These are phyloP conservation scores for Termitomyces sp. DNA, from an alignment of 768 basidiomycete species.

Conservation along the genomic window DNA sequence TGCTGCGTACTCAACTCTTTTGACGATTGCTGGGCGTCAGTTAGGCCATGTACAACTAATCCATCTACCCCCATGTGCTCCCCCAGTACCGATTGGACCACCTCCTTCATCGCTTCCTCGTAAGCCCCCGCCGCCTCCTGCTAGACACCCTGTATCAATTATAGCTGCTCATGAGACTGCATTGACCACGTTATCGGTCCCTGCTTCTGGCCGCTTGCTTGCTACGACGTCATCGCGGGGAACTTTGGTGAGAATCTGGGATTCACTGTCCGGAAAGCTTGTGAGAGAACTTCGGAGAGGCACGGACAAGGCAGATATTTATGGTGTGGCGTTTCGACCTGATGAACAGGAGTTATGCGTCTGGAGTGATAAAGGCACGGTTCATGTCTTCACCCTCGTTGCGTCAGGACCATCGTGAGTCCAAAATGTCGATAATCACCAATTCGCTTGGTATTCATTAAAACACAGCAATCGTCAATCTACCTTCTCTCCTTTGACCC, in stretches of 20 bases:
- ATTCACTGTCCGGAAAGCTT: slow-evolving; percentile 64
- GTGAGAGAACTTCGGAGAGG: slow-evolving; percentile 80
- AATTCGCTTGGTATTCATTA: neutral
- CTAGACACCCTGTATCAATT: slow-evolving; percentile 69
- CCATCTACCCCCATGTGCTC: slow-evolving; percentile 74
- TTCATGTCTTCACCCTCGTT: slow-evolving; percentile 80
- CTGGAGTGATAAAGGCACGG: slow-evolving; percentile 94
- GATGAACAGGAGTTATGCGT: slow-evolving; percentile 86
- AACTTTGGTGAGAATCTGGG: slow-evolving; percentile 87
- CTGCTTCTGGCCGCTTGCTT: slow-evolving; percentile 71
- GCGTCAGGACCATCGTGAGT: slow-evolving; percentile 61
- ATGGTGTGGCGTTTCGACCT: slow-evolving; percentile 81
- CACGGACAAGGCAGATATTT: slow-evolving; percentile 86
- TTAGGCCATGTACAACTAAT: slow-evolving; percentile 85
- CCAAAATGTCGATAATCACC: neutral
- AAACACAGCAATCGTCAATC: slow-evolving; percentile 73
- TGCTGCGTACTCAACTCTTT: slow-evolving; percentile 68
- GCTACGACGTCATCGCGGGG: slow-evolving; percentile 83
- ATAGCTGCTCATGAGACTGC: slow-evolving; percentile 80
- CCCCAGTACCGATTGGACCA: slow-evolving; percentile 50
- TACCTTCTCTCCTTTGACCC: slow-evolving; percentile 70
- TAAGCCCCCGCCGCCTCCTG: slow-evolving; percentile 49
- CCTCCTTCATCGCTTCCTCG: slow-evolving; percentile 45
- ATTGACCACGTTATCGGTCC: slow-evolving; percentile 71
- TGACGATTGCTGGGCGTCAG: slow-evolving; percentile 81